These are phyloP conservation scores for Neurospora crassa DNA, from an alignment of 2,329 filamentous ascomycete genomes.

Conservation along the genomic window DNA sequence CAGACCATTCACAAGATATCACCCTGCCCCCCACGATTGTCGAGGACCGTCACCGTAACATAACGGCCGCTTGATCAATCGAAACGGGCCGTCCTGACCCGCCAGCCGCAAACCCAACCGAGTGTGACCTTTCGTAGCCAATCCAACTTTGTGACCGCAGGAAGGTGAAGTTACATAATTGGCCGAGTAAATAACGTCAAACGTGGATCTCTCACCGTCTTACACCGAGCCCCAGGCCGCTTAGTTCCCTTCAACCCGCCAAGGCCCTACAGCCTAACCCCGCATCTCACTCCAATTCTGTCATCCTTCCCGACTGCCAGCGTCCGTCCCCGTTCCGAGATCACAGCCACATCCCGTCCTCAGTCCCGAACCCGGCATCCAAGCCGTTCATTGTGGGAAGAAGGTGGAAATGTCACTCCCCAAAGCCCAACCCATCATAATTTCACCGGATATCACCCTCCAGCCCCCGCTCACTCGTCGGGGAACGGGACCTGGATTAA, in stretches of 20 bases:
- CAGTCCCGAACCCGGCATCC: neutral
- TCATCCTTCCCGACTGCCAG: neutral
- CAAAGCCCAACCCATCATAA: neutral
- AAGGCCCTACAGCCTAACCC: neutral
- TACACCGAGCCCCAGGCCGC: neutral
- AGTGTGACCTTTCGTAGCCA: neutral
- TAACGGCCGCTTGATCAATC: neutral
- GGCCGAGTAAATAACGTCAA: neutral
- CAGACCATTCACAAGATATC: no score
- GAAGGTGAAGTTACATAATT: neutral
- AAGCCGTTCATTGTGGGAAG: neutral
- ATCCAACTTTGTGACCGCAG: neutral
- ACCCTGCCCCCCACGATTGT: neutral
- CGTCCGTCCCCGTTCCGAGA: neutral
- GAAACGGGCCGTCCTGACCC: neutral
- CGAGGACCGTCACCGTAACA: neutral
- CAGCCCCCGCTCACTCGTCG: constrained; percentile 20
- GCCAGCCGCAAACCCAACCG: neutral
- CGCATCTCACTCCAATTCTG: neutral
- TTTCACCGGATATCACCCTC: constrained; percentile 7
- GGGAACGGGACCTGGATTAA: constrained; percentile 19
- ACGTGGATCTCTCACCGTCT: neutral
- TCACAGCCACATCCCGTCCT: neutral
- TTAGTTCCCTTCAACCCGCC: no score
- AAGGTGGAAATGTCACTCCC: neutral